Conservation (phyloP, 202 grass and related monocot species). For the Digitaria exilis region DNA sequence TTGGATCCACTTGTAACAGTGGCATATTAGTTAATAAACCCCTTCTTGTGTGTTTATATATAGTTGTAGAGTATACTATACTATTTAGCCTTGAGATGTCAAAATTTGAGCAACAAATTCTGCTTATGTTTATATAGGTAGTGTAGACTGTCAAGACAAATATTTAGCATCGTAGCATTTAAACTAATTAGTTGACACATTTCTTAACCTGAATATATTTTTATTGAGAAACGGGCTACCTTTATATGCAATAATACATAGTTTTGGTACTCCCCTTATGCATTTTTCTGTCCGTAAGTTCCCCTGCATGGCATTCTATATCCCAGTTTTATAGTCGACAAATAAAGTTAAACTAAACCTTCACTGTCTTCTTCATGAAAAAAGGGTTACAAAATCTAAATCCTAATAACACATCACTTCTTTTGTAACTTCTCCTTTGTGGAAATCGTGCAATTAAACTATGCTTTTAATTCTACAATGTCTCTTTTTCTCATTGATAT, state of each 20-base stretch:
- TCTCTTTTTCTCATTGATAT: not conserved
- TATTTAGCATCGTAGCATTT: not conserved
- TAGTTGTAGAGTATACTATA: not conserved
- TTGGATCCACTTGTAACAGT: not conserved
- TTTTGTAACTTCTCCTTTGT: not conserved
- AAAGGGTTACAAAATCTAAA: not conserved
- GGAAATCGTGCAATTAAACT: not conserved
- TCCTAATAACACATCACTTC: not conserved
- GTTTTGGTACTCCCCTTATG: not conserved
- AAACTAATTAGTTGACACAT: not conserved
- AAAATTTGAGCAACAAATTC: not conserved
- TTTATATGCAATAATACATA: not conserved
- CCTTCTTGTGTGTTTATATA: not conserved
- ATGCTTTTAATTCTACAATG: not conserved
- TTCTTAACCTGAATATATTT: not conserved
- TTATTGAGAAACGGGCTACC: no score
- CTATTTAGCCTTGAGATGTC: not conserved
- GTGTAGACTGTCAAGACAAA: not conserved
- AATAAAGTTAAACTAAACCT: not conserved
- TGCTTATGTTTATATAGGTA: not conserved
- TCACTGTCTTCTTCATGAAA: not conserved
- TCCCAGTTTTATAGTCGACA: not conserved
- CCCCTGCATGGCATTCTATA: not conserved
- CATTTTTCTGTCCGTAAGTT: not conserved
- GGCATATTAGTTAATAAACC: not conserved